Base-by-base conservation (phyloP, 768 basidiomycete genomes). In the Suillus ampliporus region DNA sequence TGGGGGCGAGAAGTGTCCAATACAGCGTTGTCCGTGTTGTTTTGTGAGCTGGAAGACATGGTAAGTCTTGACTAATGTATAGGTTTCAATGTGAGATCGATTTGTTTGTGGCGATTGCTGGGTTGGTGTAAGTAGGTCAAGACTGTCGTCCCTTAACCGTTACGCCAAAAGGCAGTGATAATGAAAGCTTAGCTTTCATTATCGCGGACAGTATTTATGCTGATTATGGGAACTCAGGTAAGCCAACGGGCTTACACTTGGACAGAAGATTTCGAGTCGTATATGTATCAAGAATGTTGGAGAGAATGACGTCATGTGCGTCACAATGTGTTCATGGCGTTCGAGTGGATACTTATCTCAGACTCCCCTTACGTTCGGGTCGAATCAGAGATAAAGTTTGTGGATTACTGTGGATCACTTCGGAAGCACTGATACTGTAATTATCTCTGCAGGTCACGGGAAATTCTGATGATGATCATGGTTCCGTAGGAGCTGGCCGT, bases 1-100 rank as follows among this genome's bases (percentile, higher is more conserved):
- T 67, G 61, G 2, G 81, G 81, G 23, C 69, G 70, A 26, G 57
- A 14, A 21, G 46, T 28, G 58, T 64, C 43, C 23, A 46, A 50
- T 57, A 41, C 51, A 41, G 37, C 2, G 62, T 54, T 65, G 61
- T 66, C 35, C 28, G n/a, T 41, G 48, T 50, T 34, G 31, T 62
- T 73, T 68, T 66, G 67, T 47, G 26, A n/a, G n/a, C n/a, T 47
- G 46, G 31, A n/a, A 21, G 35, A 48, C 35, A 35, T 43, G 5
- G 1, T 31, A n/a, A 26, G 8, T 31, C 14, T n/a, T 43, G 37
- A 23, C 9, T 37, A 8, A 37, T 21, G 21, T 23, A 37, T 17
- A 54, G 53, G 17, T 26, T 19, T 38, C 15, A 7, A 38, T 23
- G 14, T 9, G 26, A 4, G 50, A 48, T 60, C 4, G 31, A 31